These are phyloP conservation scores for Dictyophora rubrovolvata DNA, from an alignment of 768 basidiomycete genomes.

Conservation along the genomic window DNA sequence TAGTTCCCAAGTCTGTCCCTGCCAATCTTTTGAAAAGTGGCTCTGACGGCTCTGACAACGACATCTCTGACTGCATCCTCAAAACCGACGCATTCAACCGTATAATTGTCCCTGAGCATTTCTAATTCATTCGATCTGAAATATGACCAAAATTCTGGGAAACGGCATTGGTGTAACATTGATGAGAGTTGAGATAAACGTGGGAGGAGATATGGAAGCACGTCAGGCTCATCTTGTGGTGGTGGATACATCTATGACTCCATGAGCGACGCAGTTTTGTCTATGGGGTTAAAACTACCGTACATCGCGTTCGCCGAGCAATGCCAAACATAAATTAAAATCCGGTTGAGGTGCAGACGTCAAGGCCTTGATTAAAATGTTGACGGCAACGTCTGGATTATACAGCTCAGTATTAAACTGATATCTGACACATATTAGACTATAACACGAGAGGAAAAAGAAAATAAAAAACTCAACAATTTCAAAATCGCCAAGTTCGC, in stretches of 20 bases:
- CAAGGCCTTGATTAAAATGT: constrained; percentile 89
- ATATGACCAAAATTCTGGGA: constrained; percentile 75
- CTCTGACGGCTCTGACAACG: constrained; percentile 64
- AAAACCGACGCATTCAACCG: constrained; percentile 73
- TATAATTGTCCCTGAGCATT: constrained; percentile 74
- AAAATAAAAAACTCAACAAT: constrained; percentile 40
- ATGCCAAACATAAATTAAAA: constrained; percentile 87
- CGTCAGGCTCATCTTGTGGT: constrained; percentile 69
- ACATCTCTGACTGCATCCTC: constrained; percentile 76
- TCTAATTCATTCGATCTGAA: constrained; percentile 66
- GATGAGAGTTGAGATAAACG: constrained; percentile 55
- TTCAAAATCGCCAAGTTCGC: constrained; percentile 94
- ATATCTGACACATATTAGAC: constrained; percentile 43
- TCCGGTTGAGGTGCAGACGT: constrained; percentile 81
- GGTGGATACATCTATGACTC: constrained; percentile 18
- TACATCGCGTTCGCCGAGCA: constrained; percentile 63
- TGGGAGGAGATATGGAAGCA: constrained; percentile 61
- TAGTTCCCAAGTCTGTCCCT: constrained; percentile 60
- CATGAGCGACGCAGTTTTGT: background rate
- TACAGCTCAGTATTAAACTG: constrained; percentile 93
- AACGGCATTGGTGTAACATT: constrained; percentile 74
- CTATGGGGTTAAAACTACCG: background rate
- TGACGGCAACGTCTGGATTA: constrained; percentile 87
- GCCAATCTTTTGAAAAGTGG: constrained; percentile 68
- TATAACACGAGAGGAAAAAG: background rate